Evolutionary conservation across 1,284 basidiomycete species (phyloP).

Genomic region (Abortiporus biennis): DNA sequence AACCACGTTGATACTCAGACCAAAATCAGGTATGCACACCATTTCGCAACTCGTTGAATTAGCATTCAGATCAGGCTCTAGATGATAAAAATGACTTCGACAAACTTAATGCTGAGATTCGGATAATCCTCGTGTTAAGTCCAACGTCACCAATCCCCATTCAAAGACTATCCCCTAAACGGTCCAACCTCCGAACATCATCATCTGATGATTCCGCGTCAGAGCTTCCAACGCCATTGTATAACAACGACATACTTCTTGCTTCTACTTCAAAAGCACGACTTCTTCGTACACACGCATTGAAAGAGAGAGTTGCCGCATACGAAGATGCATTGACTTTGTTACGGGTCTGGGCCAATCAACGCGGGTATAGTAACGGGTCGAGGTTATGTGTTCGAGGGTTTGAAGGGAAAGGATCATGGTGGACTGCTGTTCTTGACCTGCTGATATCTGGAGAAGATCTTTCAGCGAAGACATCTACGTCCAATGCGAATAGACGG

Average conservation of each 20-base stretch:
- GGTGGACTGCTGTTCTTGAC: conserved; percentile 69
- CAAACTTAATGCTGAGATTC: conserved; percentile 65
- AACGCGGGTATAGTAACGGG: conserved; percentile 72
- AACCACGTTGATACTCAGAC: conserved; percentile 60
- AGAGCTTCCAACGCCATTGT: conserved; percentile 58
- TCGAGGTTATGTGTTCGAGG: conserved; percentile 54
- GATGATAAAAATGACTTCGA: conserved; percentile 54
- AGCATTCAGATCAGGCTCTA: conserved; percentile 1
- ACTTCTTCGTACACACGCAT: conserved; percentile 63
- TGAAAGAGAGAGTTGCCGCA: conserved; percentile 57
- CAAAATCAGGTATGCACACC: conserved; percentile 46
- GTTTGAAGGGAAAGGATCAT: conserved; percentile 60
- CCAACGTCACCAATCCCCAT: conserved; percentile 54
- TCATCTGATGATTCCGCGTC: conserved; percentile 14
- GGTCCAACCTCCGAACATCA: conserved; percentile 59
- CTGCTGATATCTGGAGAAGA: conserved; percentile 72
- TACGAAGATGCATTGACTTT: conserved; percentile 77
- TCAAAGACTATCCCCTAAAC: conserved; percentile 68
- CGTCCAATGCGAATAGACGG: conserved; percentile 36
- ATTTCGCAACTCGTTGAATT: conserved; percentile 16
- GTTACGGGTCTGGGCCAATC: conserved; percentile 87
- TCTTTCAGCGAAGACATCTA: conserved; percentile 18
- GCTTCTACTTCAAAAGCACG: conserved; percentile 61
- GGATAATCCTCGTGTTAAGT: conserved; percentile 69
- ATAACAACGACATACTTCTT: conserved; percentile 74